Evolutionary conservation across 1,139 yeast species (phyloP).

Genomic region (Hyphopichia buzzinii): DNA sequence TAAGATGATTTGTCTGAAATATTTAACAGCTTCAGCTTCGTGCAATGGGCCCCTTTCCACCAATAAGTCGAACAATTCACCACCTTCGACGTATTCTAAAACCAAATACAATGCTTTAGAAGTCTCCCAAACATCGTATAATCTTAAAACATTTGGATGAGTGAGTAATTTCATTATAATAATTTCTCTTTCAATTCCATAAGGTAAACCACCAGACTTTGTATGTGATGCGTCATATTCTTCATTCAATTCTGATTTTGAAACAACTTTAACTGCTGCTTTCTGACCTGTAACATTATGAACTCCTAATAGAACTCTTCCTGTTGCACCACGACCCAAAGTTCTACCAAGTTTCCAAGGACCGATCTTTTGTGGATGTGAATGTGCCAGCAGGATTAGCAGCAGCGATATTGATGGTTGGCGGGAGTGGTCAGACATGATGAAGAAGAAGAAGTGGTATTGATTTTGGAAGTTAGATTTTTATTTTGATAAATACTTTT

Average conservation of each 20-base stretch:
- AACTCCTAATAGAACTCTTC: constrained; percentile 72
- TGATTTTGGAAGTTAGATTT: too few species aligned
- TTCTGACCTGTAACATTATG: constrained; percentile 66
- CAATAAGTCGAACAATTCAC: constrained; percentile 72
- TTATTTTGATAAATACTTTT: too few species aligned
- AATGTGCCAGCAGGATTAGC: constrained; percentile 29
- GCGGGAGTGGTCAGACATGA: constrained; percentile 39
- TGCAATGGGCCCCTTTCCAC: constrained; percentile 81
- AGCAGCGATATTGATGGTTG: constrained; percentile 41
- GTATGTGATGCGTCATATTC: constrained; percentile 35
- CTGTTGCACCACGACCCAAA: constrained; percentile 80
- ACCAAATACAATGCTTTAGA: constrained; percentile 71
- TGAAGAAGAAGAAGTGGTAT: too few species aligned
- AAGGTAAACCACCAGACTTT: constrained; percentile 58
- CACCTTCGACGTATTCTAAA: constrained; percentile 80
- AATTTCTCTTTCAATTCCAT: constrained; percentile 81
- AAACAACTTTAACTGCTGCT: constrained; percentile 81
- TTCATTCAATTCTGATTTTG: constrained; percentile 55
- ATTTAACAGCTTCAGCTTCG: constrained; percentile 69
- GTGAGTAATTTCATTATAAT: constrained; percentile 77
- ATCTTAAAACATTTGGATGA: constrained; percentile 72
- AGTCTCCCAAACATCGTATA: constrained; percentile 84
- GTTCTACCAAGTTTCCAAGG: constrained; percentile 83
- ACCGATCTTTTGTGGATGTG: constrained; percentile 55
- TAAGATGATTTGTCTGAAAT: constrained; percentile 69